Conservation (phyloP, 2,329 filamentous ascomycete genomes). For the Ophiostoma ips region DNA sequence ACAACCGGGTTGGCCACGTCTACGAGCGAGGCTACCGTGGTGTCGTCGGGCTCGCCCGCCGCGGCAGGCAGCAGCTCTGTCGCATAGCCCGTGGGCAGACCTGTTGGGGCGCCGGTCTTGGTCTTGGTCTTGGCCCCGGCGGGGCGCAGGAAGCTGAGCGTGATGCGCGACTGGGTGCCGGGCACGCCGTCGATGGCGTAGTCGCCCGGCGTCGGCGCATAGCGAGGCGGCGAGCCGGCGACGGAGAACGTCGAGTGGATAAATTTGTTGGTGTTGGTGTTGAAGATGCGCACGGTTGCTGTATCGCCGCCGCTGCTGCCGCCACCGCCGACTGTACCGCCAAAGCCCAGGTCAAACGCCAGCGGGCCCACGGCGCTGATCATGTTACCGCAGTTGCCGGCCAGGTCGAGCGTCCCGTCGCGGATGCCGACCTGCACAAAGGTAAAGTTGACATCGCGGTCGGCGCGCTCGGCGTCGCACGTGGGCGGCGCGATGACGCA, state of each 20-base stretch:
- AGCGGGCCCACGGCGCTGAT: conserved; percentile 51
- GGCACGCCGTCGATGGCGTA: conserved; percentile 28
- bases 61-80: conserved; percentile 21
- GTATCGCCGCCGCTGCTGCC: neutral
- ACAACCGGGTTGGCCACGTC: conserved; percentile 30
- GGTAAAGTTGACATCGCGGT: conserved; percentile 50
- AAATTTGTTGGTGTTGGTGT: conserved; percentile 56
- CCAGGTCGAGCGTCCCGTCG: conserved; percentile 46
- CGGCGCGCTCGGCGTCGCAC: conserved; percentile 15
- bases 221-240: conserved; percentile 24
- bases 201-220: conserved; percentile 19
- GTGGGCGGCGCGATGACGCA: conserved; percentile 43
- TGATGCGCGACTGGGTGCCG: conserved; percentile 22
- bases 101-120: conserved; percentile 23
- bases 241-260: conserved; percentile 26
- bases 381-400: conserved; percentile 69
- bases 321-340: conserved; percentile 12
- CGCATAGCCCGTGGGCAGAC: conserved; percentile 25
- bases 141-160: conserved; percentile 25
- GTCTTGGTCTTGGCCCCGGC: conserved; percentile 29
- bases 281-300: conserved; percentile 43
- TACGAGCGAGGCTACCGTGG: conserved; percentile 23
- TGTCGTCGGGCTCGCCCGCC: conserved; percentile 12
- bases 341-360: conserved; percentile 36
- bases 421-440: conserved; percentile 56